Evolutionary conservation across 2,329 filamentous ascomycete species (phyloP), one percentile per base, ranked within the genome.

Genomic region (Colletotrichum zoysiae): DNA sequence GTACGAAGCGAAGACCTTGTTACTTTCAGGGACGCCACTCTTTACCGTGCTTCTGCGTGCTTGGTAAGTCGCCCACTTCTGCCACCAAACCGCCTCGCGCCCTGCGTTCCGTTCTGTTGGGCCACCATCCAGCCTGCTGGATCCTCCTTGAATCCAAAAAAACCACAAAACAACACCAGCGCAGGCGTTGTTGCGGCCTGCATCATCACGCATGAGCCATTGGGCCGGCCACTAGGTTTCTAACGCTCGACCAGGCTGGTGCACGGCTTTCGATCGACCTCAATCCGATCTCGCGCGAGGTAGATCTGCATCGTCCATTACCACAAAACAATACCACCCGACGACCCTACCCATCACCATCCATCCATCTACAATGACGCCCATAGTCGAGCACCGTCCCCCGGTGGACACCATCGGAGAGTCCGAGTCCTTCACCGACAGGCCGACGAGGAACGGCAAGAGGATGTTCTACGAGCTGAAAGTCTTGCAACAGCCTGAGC

Each of bases 401-500:
- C 16, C 46, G 9, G 20, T 63, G 46, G 46, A 53, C n/a, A 20
- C 46, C 2, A 51, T 71, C 1, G 30, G 23, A 23, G 69, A 71
- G 46, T 68, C 69, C 4, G 53, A 51, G 33, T 44, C 56, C 14
- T 55, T 50, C 5, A 38, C 38, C 20, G 70, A 71, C 18, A 59
- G 73, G 14, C 75, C 78, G 65, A 97, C 94, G 53, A 90, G 90
- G 76, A 91, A 92, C 77, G 93, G 93, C 74, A 90, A 93, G 76
- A 90, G 87, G 74, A 88, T 98, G 76, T 94, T 90, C 79, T 98
- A 98, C 82, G 87, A 89, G 75, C 86, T 98, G 81, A 90, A 89
- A 71, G 95, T 98, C 67, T 91, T 98, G 77, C 96, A 99, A 83
- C 94, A 98, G 81, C 96, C 96, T 26, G 93, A 97, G 84, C 93